Percentiles rank a stretch among this genome's conserved stretches.
These are phyloP conservation scores for Tylopilus sp. DNA, from an alignment of 1,284 basidiomycete species.

Conservation along the genomic window DNA sequence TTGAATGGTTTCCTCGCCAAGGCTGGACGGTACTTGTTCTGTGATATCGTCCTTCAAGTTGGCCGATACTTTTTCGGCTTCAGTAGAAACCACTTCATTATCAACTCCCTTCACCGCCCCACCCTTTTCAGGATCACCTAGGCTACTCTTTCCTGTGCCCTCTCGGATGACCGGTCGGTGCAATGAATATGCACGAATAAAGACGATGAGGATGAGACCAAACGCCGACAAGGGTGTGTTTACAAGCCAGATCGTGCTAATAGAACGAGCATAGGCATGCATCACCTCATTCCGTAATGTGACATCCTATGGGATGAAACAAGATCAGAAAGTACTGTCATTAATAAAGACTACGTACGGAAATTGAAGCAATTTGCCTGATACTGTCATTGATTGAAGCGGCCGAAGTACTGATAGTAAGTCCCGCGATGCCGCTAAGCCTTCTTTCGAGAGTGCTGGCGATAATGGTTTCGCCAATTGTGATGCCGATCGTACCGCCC, in stretches of 20 bases:
- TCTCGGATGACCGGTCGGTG: conserved; percentile 61
- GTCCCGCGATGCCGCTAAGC: conserved; percentile 58
- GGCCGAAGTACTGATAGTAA: conserved; percentile 56
- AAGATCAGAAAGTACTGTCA: conserved; percentile 2
- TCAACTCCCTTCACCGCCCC: background rate
- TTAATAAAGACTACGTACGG: conserved; percentile 50
- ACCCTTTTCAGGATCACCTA: conserved; percentile 28
- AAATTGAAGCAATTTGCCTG: conserved; percentile 61
- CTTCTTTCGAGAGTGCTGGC: conserved; percentile 56
- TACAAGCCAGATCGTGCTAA: conserved; percentile 80
- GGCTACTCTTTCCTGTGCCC: conserved; percentile 38
- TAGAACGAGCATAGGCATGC: conserved; percentile 76
- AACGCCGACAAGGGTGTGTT: conserved; percentile 69
- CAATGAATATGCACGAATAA: conserved; percentile 71
- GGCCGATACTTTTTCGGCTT: conserved; percentile 3
- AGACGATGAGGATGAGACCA: conserved; percentile 67
- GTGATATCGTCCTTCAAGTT: conserved; percentile 8
- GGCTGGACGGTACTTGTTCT: conserved; percentile 6
- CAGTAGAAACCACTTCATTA: conserved; percentile 1
- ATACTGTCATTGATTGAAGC: conserved; percentile 68
- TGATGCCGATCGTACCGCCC: conserved; percentile 52
- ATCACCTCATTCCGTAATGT: conserved; percentile 62
- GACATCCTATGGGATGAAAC: conserved; percentile 53
- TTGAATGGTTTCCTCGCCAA: conserved; percentile 5
- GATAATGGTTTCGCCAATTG: conserved; percentile 45